Evolutionary conservation across 2,329 filamentous ascomycete species (phyloP).

Genomic region (Botrytis medusae): DNA sequence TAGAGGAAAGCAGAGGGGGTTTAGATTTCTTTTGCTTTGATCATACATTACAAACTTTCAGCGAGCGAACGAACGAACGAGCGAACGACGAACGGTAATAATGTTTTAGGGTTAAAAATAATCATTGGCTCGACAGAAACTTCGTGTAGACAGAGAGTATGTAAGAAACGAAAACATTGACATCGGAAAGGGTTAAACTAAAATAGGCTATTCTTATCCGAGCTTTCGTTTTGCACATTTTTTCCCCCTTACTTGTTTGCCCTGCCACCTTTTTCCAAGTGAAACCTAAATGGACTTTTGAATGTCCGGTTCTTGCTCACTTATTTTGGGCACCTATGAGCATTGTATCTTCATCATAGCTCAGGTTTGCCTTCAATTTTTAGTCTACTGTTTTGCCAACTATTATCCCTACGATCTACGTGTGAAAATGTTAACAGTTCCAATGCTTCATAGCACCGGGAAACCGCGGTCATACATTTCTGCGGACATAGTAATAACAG

Average conservation of each 20-base stretch:
- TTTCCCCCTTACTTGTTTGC: slow-evolving; percentile 2
- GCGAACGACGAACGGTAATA: neutral
- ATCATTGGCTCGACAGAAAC: neutral
- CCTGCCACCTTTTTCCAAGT: slow-evolving; percentile 10
- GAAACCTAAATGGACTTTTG: slow-evolving; percentile 19
- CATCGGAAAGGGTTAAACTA: neutral
- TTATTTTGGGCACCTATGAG: slow-evolving; percentile 1
- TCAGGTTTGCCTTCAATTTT: slow-evolving; percentile 2
- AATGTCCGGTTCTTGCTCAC: slow-evolving; percentile 5
- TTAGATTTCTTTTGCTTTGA: slow-evolving; percentile 4
- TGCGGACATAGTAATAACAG: neutral
- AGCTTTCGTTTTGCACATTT: neutral
- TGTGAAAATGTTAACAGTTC: neutral
- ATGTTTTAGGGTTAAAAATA: slow-evolving; percentile 11
- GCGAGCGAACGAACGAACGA: neutral
- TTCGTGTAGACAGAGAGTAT: neutral
- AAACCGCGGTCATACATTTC: neutral
- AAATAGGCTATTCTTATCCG: slow-evolving; percentile 9
- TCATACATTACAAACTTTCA: neutral
- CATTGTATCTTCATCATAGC: neutral
- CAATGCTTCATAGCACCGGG: neutral
- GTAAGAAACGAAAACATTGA: slow-evolving; percentile 7
- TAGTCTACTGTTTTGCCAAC: neutral
- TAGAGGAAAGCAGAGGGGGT: neutral
- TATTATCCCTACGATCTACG: neutral